These are phyloP conservation scores for Leccinum colubrinum DNA, from an alignment of 1,284 basidiomycete genomes.

Conservation along the genomic window DNA sequence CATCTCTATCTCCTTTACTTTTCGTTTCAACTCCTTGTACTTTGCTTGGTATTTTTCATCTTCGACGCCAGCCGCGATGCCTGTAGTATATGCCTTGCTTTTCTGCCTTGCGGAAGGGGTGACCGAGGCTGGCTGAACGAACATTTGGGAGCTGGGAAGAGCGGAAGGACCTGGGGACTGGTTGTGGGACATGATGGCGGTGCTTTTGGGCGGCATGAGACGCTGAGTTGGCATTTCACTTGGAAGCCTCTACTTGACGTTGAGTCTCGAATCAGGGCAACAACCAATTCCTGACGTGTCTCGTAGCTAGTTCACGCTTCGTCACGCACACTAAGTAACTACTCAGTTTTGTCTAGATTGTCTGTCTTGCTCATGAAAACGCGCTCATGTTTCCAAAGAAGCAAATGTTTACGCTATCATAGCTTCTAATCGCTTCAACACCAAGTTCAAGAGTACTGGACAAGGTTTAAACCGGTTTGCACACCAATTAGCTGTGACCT, in stretches of 20 bases:
- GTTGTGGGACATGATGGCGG: constrained; percentile 52
- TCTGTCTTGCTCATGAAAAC: background rate
- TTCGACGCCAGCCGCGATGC: constrained; percentile 77
- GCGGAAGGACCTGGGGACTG: constrained; percentile 49
- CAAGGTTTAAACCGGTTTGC: constrained; percentile 19
- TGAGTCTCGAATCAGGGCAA: constrained; percentile 22
- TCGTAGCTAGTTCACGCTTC: constrained; percentile 5
- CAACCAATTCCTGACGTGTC: constrained; percentile 4
- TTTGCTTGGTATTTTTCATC: constrained; percentile 88
- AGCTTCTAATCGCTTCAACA: constrained; percentile 8
- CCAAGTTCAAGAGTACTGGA: background rate
- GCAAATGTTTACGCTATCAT: background rate
- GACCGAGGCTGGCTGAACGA: constrained; percentile 28
- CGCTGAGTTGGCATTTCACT: constrained; percentile 29
- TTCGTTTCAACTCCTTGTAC: constrained; percentile 87
- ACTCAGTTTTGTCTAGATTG: background rate
- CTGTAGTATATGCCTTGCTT: constrained; percentile 50
- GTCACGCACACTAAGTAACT: background rate
- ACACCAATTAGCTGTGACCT: background rate
- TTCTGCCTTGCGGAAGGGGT: constrained; percentile 45
- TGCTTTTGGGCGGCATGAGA: constrained; percentile 33
- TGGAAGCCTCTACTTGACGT: constrained; percentile 27
- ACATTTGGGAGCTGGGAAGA: constrained; percentile 29
- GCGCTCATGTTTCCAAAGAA: background rate
- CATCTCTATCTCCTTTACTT: constrained; percentile 85